phyloP scores from a whole-genome alignment of 2,329 filamentous ascomycete species.

The Hypoxylon sp. region DNA sequence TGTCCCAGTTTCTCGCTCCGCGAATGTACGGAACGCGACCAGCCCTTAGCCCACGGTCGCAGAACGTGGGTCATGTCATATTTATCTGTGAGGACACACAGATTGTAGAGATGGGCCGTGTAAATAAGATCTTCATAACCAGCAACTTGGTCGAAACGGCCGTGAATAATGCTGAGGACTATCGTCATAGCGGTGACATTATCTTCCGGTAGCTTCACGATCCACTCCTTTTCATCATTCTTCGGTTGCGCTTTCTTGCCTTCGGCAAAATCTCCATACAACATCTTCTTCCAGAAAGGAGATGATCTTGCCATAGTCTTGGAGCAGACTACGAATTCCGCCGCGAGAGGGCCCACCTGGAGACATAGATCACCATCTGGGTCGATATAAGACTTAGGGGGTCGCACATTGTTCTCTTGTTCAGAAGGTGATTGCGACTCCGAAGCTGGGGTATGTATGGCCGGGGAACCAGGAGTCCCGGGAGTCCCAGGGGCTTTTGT shows the following conservation, averaged over 20 bases:
- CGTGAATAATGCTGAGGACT: slow-evolving; percentile 41
- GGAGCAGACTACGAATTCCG: slow-evolving; percentile 40
- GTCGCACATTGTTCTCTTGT: slow-evolving; percentile 1
- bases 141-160: slow-evolving; percentile 33
- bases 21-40: slow-evolving; percentile 36
- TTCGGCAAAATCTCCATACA: slow-evolving; percentile 37
- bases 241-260: slow-evolving; percentile 25
- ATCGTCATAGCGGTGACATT: slow-evolving; percentile 38
- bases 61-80: slow-evolving; percentile 45
- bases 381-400: slow-evolving; percentile 29
- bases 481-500: slow-evolving; percentile 7
- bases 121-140: slow-evolving; percentile 33
- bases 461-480: not conserved
- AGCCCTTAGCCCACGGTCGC: slow-evolving; percentile 44
- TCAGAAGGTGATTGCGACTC: slow-evolving; percentile 2
- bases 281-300: slow-evolving; percentile 36
- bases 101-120: slow-evolving; percentile 39
- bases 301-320: slow-evolving; percentile 36
- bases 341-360: slow-evolving; percentile 23
- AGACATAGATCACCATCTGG: slow-evolving; percentile 39
- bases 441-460: slow-evolving; percentile 4
- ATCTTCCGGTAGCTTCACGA: slow-evolving; percentile 43
- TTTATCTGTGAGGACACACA: slow-evolving; percentile 45
- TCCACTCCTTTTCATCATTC: slow-evolving; percentile 27
- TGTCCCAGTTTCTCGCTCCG: slow-evolving; percentile 32